phyloP scores from a whole-genome alignment of 306 rosid genomes.

The Dryas octopetala region DNA sequence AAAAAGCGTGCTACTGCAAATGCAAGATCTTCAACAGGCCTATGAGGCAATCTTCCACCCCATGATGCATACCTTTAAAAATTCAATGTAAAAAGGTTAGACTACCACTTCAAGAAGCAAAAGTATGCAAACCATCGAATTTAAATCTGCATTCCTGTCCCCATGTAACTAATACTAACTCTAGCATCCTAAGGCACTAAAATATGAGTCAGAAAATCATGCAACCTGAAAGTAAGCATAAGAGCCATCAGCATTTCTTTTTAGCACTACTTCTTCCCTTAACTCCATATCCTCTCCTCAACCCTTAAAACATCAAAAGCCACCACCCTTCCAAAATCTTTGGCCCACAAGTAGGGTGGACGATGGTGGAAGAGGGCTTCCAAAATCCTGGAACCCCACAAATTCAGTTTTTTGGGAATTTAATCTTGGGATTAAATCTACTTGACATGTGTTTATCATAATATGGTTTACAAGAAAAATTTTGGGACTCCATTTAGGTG shows the following conservation, averaged over 20 bases:
- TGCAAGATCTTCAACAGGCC: constrained; percentile 97
- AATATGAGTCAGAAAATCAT: background rate
- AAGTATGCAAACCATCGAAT: background rate
- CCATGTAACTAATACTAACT: background rate
- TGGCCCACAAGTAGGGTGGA: no score
- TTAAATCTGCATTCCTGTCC: background rate
- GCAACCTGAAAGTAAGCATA: background rate
- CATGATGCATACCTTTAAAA: constrained; percentile 75
- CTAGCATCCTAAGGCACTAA: background rate
- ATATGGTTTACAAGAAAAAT: no score
- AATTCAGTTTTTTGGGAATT: no score
- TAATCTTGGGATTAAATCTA: no score
- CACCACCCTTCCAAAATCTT: no score
- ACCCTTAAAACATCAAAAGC: no score
- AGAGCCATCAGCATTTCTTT: background rate
- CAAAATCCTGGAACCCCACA: no score
- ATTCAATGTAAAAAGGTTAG: constrained; percentile 28
- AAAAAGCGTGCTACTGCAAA: constrained; percentile 96
- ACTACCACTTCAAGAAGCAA: constrained; percentile 8
- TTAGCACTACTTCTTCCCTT: background rate
- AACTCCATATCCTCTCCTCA: background rate
- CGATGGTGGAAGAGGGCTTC: no score
- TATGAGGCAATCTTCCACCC: constrained; percentile 89
- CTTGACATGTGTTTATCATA: no score
- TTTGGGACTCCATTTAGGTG: no score